phyloP scores from a whole-genome alignment of 768 basidiomycete genomes.

The Leucosporidium creatinivorum region DNA sequence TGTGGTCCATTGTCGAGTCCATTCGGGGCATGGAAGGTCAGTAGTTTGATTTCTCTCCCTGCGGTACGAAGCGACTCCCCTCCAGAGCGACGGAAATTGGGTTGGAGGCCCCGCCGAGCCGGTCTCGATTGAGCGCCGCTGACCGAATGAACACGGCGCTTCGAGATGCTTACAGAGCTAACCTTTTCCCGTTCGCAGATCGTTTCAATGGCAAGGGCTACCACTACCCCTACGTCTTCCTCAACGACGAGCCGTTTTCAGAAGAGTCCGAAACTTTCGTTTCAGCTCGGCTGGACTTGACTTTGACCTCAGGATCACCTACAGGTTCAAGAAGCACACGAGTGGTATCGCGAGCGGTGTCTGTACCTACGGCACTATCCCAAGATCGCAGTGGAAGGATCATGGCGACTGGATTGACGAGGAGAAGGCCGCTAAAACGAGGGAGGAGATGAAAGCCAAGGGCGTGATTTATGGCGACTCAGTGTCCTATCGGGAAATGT shows the following conservation, averaged over 20 bases:
- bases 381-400: conserved; percentile 55
- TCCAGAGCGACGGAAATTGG: no score
- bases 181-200: background rate
- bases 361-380: conserved; percentile 38
- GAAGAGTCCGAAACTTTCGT: conserved; percentile 39
- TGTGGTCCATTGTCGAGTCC: background rate
- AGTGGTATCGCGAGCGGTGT: conserved; percentile 19
- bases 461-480: background rate
- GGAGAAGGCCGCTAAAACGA: background rate
- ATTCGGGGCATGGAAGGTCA: conserved; percentile 1
- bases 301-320: no score
- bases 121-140: background rate
- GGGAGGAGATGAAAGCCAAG: background rate
- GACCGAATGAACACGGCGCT: no score
- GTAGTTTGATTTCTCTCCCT: background rate
- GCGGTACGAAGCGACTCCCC: no score
- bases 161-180: background rate
- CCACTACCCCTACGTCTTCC: conserved; percentile 71
- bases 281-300: no score
- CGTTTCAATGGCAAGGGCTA: conserved; percentile 5
- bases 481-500: conserved; percentile 80
- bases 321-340: conserved; percentile 53
- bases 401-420: conserved; percentile 67
- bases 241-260: conserved; percentile 69
- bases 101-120: no score